Percentiles rank a stretch among this genome's conserved stretches.
phyloP scores from a whole-genome alignment of 352 stramenopile genomes.

The Halophytophthora polymorphica region DNA sequence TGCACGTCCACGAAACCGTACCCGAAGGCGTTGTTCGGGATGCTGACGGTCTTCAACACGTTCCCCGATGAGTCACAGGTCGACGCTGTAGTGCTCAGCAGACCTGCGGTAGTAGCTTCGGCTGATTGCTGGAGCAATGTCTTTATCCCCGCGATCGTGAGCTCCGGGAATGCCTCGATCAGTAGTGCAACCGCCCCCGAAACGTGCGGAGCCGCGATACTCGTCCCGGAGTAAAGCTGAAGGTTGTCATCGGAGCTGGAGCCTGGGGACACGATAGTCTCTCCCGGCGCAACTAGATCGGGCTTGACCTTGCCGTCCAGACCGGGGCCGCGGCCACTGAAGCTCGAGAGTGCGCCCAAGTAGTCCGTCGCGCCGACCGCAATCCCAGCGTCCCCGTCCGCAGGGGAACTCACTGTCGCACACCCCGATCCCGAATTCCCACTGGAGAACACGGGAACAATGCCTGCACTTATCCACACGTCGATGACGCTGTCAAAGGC shows the following conservation, averaged over 20 bases:
- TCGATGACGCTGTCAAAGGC: slow-evolving; percentile 27
- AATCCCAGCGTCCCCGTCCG: slow-evolving; percentile 35
- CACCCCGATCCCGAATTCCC: slow-evolving; percentile 45
- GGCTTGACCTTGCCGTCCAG: slow-evolving; percentile 40
- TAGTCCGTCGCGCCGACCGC: slow-evolving; percentile 45
- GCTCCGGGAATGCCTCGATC: slow-evolving; percentile 28
- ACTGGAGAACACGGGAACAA: slow-evolving; percentile 52
- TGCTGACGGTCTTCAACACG: background rate
- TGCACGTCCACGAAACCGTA: slow-evolving; percentile 47
- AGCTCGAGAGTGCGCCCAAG: slow-evolving; percentile 24
- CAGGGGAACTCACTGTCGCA: slow-evolving; percentile 33
- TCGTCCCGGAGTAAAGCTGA: slow-evolving; percentile 29
- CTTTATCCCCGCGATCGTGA: slow-evolving; percentile 25
- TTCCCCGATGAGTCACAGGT: slow-evolving; percentile 5
- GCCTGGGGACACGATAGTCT: slow-evolving; percentile 22
- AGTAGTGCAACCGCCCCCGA: slow-evolving; percentile 34
- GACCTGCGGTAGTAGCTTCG: background rate
- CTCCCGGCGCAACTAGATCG: slow-evolving; percentile 35
- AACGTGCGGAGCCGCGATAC: slow-evolving; percentile 37
- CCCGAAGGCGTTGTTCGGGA: slow-evolving; percentile 61
- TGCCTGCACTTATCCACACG: slow-evolving; percentile 50
- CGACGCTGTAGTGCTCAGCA: slow-evolving; percentile 1
- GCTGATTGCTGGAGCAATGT: slow-evolving; percentile 17
- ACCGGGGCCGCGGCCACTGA: slow-evolving; percentile 37
- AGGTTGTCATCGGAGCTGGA: slow-evolving; percentile 5